phyloP scores from a whole-genome alignment of 331 rosid species.

The Malus hybrid region DNA sequence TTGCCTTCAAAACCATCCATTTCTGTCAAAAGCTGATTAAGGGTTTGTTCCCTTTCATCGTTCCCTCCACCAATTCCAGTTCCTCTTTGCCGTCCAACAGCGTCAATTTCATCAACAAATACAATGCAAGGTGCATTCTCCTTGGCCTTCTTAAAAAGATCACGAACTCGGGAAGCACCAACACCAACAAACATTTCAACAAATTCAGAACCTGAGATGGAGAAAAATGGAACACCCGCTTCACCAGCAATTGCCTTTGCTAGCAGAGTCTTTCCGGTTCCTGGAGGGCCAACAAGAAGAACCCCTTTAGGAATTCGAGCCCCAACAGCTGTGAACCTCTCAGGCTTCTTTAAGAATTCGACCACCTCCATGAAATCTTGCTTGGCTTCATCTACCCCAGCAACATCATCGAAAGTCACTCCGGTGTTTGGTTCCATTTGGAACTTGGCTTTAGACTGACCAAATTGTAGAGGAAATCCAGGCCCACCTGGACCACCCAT shows the following conservation, averaged over 20 bases:
- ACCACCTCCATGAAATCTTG: constrained; percentile 97
- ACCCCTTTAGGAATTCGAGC: constrained; percentile 98
- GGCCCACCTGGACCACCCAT: constrained; percentile 96
- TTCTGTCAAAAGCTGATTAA: constrained; percentile 94
- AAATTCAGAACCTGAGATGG: constrained; percentile 92
- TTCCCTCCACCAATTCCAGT: constrained; percentile 98
- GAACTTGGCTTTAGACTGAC: constrained; percentile 92
- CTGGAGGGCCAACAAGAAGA: constrained; percentile 97
- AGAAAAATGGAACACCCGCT: constrained; percentile 97
- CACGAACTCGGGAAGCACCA: constrained; percentile 97
- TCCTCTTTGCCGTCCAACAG: constrained; percentile 94
- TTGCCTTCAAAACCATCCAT: constrained; percentile 99
- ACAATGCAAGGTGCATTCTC: constrained; percentile 99
- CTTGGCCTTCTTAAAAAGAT: constrained; percentile 95
- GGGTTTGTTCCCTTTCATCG: constrained; percentile 96
- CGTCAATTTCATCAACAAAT: constrained; percentile 97
- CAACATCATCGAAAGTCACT: constrained; percentile 94
- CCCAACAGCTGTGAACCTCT: constrained; percentile 93
- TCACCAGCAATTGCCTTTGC: constrained; percentile 98
- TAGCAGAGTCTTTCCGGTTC: constrained; percentile 89
- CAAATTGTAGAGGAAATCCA: constrained; percentile 80
- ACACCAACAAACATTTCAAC: constrained; percentile 99
- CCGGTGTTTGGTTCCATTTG: constrained; percentile 98
- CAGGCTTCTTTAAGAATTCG: constrained; percentile 91
- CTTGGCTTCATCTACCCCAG: constrained; percentile 98